Percentiles rank a stretch among this genome's conserved stretches.
Evolutionary conservation across 768 basidiomycete genomes (phyloP).

Genomic region (Suillus sp.): DNA sequence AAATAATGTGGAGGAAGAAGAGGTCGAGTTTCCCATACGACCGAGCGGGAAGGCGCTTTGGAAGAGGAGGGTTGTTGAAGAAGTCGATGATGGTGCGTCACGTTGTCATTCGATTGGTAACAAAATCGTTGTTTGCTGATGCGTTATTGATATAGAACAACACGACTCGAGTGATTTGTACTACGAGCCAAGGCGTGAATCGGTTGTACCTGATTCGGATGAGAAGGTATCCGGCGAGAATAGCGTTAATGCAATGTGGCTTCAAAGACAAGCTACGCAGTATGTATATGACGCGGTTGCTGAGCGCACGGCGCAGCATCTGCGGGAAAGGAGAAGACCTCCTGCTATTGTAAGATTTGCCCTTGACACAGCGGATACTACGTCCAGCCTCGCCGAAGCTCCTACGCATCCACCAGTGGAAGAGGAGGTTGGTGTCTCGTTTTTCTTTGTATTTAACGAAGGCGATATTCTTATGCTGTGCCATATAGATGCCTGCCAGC

Average conservation of each 20-base stretch:
- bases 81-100: constrained; percentile 45
- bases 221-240: constrained; percentile 29
- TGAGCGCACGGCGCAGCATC: constrained; percentile 67
- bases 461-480: neutral
- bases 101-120: neutral
- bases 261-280: constrained; percentile 51
- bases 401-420: neutral
- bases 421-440: neutral
- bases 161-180: constrained; percentile 58
- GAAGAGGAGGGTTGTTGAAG: constrained; percentile 72
- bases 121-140: constrained; percentile 8
- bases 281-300: constrained; percentile 95
- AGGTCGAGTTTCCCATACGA: constrained; percentile 47
- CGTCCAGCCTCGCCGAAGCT: neutral
- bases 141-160: constrained; percentile 36
- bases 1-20: no score
- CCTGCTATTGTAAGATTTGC: neutral
- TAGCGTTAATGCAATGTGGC: constrained; percentile 25
- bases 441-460: neutral
- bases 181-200: constrained; percentile 40
- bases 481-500: neutral
- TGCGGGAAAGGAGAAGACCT: constrained; percentile 41
- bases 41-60: no score
- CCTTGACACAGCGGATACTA: neutral
- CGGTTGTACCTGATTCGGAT: constrained; percentile 44